Evolutionary conservation across 2,329 filamentous ascomycete genomes (phyloP).

Genomic region (Rhinocladiella mackenziei): DNA sequence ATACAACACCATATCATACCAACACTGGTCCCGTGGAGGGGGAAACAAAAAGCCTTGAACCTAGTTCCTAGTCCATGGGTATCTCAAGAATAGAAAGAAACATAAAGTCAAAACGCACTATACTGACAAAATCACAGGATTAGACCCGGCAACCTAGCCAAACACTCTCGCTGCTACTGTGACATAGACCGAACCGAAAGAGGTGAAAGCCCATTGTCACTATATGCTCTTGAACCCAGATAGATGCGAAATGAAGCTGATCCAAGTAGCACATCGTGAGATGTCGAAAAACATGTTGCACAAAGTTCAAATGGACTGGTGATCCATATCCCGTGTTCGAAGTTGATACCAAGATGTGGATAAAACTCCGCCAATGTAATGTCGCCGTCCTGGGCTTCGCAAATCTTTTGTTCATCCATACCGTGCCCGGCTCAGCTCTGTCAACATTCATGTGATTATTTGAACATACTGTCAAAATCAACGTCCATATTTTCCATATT

Average conservation of each 20-base stretch:
- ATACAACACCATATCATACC: no score
- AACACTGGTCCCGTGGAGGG: neutral
- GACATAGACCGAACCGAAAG: neutral
- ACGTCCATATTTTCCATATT: conserved; percentile 22
- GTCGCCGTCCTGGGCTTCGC: neutral
- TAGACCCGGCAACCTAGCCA: neutral
- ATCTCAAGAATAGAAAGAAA: conserved; percentile 5
- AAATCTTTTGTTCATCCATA: neutral
- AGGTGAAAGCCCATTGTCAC: neutral
- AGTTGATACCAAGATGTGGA: no score
- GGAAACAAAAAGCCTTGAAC: neutral
- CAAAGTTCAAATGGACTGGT: no score
- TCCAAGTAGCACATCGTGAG: no score
- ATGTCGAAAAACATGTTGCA: no score
- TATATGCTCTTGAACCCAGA: neutral
- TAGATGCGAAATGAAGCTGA: neutral
- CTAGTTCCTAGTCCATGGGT: neutral
- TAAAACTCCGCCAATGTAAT: no score
- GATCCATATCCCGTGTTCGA: no score
- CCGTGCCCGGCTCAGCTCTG: no score
- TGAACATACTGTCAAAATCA: conserved; percentile 28
- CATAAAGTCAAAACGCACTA: neutral
- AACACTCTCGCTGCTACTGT: neutral
- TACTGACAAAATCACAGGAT: neutral
- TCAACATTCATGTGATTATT: no score